A percentile compares a stretch with the other conserved stretches of the same genome.
phyloP scores from a whole-genome alignment of 2,329 filamentous ascomycete genomes.

The Onygenales sp. region DNA sequence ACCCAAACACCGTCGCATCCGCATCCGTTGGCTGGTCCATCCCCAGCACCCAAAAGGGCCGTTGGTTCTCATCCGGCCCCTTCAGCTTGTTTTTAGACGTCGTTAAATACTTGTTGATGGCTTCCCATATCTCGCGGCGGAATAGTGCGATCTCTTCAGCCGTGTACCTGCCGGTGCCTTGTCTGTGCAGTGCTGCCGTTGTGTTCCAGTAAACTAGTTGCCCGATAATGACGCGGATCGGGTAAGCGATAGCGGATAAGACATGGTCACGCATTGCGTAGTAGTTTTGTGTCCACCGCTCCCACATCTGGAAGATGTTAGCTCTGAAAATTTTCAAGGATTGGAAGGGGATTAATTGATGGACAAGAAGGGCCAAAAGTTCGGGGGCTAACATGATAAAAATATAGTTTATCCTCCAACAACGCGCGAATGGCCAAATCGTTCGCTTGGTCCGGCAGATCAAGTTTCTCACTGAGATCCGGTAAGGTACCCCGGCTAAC shows the following conservation, averaged over 20 bases:
- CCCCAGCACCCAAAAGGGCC: slow-evolving; percentile 53
- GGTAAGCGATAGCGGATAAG: slow-evolving; percentile 43
- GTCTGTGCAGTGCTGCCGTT: slow-evolving; percentile 41
- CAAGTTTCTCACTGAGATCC: slow-evolving; percentile 42
- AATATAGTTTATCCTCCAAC: slow-evolving; percentile 53
- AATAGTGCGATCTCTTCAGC: slow-evolving; percentile 40
- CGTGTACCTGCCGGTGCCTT: slow-evolving; percentile 46
- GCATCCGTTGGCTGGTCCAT: slow-evolving; percentile 46
- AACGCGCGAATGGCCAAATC: slow-evolving; percentile 47
- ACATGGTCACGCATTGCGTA: slow-evolving; percentile 46
- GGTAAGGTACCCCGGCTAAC: slow-evolving; percentile 30
- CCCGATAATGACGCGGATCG: slow-evolving; percentile 43
- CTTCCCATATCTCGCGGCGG: slow-evolving; percentile 45
- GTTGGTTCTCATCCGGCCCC: slow-evolving; percentile 4
- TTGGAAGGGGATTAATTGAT: not conserved
- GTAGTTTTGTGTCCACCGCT: slow-evolving; percentile 53
- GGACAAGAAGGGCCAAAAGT: not conserved
- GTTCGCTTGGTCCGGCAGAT: slow-evolving; percentile 29
- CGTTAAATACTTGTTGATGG: slow-evolving; percentile 37
- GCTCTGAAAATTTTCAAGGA: not conserved
- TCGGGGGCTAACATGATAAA: slow-evolving; percentile 37
- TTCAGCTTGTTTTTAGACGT: slow-evolving; percentile 17
- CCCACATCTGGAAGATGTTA: slow-evolving; percentile 28
- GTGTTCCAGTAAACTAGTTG: slow-evolving; percentile 38
- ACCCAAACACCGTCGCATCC: slow-evolving; percentile 50